These are phyloP conservation scores for Paspalum notatum DNA, from an alignment of 176 grass and related monocot species.

Conservation along the genomic window DNA sequence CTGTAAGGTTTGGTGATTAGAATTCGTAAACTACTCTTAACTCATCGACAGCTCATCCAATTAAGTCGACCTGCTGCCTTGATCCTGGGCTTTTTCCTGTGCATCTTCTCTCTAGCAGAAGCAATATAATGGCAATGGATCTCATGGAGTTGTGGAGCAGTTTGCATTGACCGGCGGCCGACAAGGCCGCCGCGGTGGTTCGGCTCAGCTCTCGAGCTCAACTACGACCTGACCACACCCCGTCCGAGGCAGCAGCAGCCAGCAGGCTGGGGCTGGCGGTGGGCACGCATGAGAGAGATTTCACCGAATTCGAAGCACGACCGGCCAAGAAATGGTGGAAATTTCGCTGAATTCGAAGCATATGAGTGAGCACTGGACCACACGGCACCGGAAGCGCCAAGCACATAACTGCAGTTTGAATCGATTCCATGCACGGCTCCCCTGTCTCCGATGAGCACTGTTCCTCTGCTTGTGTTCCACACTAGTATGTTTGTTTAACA, in stretches of 20 bases:
- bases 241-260: constrained; percentile 13
- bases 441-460: too few species aligned
- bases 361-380: background rate
- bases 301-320: constrained; percentile 25
- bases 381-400: background rate
- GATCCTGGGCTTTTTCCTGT: background rate
- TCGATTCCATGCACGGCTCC: too few species aligned
- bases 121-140: too few species aligned
- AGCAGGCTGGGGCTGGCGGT: background rate
- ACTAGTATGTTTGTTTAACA: too few species aligned
- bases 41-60: too few species aligned
- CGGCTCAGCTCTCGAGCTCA: constrained; percentile 47
- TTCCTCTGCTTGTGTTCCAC: too few species aligned
- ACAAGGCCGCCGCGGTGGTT: background rate
- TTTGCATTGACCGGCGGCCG: background rate
- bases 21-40: too few species aligned
- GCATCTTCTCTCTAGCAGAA: too few species aligned
- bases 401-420: background rate
- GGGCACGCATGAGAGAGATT: constrained; percentile 3
- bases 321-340: background rate
- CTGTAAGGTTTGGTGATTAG: too few species aligned
- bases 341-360: background rate
- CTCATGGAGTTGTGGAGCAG: background rate
- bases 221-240: constrained; percentile 28
- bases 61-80: background rate